Evolutionary conservation across 805 yeast species (phyloP).

Genomic region (Sugiyamaella floridensis): DNA sequence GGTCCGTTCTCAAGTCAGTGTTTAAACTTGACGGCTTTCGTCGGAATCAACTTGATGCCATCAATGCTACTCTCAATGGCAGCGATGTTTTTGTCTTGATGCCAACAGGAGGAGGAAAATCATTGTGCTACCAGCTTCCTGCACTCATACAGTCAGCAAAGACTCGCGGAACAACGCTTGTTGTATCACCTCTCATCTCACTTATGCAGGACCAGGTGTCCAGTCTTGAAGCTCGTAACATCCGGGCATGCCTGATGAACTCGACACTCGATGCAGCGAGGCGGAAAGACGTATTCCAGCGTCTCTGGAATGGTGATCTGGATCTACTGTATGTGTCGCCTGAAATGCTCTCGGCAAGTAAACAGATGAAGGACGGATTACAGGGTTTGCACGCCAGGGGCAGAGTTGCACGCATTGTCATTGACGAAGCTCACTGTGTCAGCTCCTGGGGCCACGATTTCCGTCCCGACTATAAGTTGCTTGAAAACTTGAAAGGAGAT

Average conservation of each 20-base stretch:
- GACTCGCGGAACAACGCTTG: conserved; percentile 81
- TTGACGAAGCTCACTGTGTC: conserved; percentile 97
- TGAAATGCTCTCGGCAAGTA: conserved; percentile 81
- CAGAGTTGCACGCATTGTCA: conserved; percentile 74
- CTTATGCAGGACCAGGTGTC: conserved; percentile 96
- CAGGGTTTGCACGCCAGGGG: conserved; percentile 46
- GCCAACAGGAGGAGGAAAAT: conserved; percentile 99
- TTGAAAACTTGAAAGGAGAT: conserved; percentile 61
- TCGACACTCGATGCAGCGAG: conserved; percentile 65
- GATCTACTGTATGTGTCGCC: conserved; percentile 86
- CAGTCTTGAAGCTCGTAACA: conserved; percentile 58
- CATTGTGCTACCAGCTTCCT: conserved; percentile 91
- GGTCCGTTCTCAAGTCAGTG: conserved; percentile 44
- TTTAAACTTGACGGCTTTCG: conserved; percentile 68
- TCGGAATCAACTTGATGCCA: conserved; percentile 79
- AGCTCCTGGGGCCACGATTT: conserved; percentile 99
- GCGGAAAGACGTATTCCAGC: conserved; percentile 51
- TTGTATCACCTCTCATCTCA: conserved; percentile 89
- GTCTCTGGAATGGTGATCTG: conserved; percentile 58
- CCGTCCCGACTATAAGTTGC: conserved; percentile 86
- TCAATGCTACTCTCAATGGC: conserved; percentile 66
- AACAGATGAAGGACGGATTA: conserved; percentile 56
- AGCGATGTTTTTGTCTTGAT: conserved; percentile 87
- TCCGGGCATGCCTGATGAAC: conserved; percentile 82
- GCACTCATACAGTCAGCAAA: conserved; percentile 72